Evolutionary conservation across 257 asterid species (phyloP).

Genomic region (Solanum peruvianum): DNA sequence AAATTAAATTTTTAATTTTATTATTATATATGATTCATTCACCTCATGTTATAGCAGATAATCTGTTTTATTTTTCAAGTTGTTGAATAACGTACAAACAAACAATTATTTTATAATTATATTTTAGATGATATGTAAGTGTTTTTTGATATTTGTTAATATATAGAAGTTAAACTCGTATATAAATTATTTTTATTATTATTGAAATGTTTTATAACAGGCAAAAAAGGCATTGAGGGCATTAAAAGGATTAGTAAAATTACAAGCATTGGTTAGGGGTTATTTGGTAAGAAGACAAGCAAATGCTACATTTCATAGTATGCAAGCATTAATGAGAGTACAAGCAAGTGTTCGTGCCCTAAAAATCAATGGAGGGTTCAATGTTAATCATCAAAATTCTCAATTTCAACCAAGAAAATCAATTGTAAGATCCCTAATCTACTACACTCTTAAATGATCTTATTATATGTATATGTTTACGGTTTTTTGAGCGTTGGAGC

Average conservation of each 20-base stretch:
- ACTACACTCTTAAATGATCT: neutral
- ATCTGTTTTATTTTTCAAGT: neutral
- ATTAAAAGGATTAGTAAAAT: constrained; percentile 67
- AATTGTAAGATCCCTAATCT: constrained; percentile 13
- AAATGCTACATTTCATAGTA: constrained; percentile 54
- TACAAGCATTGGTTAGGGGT: constrained; percentile 73
- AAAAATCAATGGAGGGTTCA: constrained; percentile 15
- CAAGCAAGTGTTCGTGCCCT: constrained; percentile 72
- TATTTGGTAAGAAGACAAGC: constrained; percentile 72
- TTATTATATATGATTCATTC: neutral
- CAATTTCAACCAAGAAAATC: constrained; percentile 29
- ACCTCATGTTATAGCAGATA: neutral
- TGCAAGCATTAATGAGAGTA: constrained; percentile 82
- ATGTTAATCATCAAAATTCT: neutral
- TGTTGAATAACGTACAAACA: neutral
- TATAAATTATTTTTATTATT: neutral
- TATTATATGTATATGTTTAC: neutral
- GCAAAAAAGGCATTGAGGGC: constrained; percentile 86
- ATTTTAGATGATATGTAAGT: neutral
- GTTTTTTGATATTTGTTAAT: neutral
- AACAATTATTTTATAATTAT: neutral
- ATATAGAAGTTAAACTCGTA: neutral
- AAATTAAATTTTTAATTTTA: neutral
- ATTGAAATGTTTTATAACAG: constrained; percentile 5
- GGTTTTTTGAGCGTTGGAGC: accelerated